Conservation (phyloP, 192 early-diverging fungal genomes). For the Coemansia sp. region DNA sequence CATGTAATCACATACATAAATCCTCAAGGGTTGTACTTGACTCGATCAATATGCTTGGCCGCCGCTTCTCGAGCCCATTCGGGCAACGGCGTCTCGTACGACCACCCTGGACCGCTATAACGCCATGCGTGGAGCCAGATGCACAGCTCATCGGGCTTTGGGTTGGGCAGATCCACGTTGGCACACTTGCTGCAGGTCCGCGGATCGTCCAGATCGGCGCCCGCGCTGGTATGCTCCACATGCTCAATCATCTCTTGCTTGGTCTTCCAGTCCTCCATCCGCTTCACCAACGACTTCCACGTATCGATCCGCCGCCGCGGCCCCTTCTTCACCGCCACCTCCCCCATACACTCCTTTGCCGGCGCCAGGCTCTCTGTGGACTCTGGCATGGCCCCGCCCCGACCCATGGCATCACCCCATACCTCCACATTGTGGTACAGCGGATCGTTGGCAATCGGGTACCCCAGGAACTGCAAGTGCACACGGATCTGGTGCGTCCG, state of each 20-base stretch:
- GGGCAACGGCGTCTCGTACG: conserved; percentile 72
- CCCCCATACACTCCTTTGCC: not conserved
- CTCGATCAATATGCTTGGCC: conserved; percentile 30
- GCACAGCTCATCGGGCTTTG: conserved; percentile 62
- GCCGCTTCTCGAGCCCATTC: conserved; percentile 66
- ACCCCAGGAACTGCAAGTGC: conserved; percentile 87
- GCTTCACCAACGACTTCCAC: conserved; percentile 17
- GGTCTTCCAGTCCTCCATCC: conserved; percentile 38
- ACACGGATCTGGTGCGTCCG: conserved; percentile 97
- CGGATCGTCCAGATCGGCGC: conserved; percentile 7
- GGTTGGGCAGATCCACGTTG: conserved; percentile 56
- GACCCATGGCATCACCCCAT: conserved; percentile 63
- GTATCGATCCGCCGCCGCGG: conserved; percentile 12
- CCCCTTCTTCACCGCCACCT: no score
- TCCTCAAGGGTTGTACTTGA: conserved; percentile 23
- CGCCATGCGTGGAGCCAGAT: conserved; percentile 93
- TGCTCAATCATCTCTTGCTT: conserved; percentile 20
- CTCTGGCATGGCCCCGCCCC: conserved; percentile 25
- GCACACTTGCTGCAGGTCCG: conserved; percentile 68
- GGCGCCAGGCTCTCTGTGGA: not conserved
- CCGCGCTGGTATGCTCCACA: not conserved
- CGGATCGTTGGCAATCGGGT: conserved; percentile 94
- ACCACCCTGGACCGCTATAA: conserved; percentile 70
- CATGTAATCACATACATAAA: no score
- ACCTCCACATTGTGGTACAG: conserved; percentile 69